Conservation (phyloP, 2,329 filamentous ascomycete genomes). For the Calonectria hongkongensis region DNA sequence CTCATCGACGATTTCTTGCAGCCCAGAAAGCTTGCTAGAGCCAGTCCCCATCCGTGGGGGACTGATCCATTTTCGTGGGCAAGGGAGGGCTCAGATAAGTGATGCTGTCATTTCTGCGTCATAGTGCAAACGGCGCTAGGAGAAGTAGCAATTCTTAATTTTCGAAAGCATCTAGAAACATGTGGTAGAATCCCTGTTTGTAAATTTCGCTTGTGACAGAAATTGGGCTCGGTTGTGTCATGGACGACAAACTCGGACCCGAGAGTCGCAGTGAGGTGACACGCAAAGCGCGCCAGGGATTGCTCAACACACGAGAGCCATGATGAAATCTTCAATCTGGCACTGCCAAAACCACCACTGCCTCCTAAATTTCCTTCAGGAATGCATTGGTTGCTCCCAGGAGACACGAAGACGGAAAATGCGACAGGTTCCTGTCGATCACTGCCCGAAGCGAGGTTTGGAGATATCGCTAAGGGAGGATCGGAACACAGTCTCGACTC, state of each 20-base stretch:
- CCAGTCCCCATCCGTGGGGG: background rate
- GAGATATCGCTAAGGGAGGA: background rate
- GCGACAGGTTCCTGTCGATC: slow-evolving; percentile 4
- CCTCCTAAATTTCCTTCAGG: background rate
- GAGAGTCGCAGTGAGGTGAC: background rate
- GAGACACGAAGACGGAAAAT: slow-evolving; percentile 6
- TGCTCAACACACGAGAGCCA: background rate
- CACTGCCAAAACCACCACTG: background rate
- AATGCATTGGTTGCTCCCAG: background rate
- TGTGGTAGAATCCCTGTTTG: background rate
- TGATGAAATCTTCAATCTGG: background rate
- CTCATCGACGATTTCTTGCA: background rate
- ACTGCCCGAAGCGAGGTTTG: background rate
- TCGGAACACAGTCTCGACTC: background rate
- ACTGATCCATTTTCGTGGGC: background rate
- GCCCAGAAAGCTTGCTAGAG: background rate
- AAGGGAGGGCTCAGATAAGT: background rate
- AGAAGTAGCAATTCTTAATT: background rate
- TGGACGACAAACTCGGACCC: background rate
- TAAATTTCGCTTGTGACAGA: background rate
- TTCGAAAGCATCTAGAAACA: background rate
- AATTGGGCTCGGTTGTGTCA: background rate
- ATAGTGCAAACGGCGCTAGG: slow-evolving; percentile 2
- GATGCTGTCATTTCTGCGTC: background rate
- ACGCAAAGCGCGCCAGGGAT: too few relatives aligned